Conservation (phyloP, 768 basidiomycete genomes). For the Amanita polypyramis region DNA sequence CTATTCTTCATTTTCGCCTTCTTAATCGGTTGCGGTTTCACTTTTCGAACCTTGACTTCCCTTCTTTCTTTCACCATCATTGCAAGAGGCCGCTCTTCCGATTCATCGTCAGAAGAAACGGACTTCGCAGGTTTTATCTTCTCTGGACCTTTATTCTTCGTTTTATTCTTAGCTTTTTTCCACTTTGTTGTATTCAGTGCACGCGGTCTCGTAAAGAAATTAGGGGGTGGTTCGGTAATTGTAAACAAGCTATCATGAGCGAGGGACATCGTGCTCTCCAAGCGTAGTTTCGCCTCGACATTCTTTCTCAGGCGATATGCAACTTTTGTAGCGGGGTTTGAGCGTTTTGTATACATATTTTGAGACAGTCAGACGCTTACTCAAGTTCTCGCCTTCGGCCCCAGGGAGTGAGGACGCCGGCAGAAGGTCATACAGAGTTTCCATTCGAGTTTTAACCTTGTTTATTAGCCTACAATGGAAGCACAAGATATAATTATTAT, state of each 20-base stretch:
- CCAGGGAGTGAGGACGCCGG: not conserved
- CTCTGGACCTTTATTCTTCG: not conserved
- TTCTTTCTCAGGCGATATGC: conserved; percentile 4
- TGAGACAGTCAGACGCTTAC: not conserved
- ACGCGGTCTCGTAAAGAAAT: not conserved
- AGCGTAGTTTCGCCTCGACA: not conserved
- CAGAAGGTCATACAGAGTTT: conserved; percentile 14
- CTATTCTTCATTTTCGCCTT: not conserved
- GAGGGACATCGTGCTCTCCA: not conserved
- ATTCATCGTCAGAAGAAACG: not conserved
- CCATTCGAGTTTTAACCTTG: conserved; percentile 20
- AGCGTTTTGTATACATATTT: not conserved
- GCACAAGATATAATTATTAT: conserved; percentile 8
- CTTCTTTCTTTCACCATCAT: not conserved
- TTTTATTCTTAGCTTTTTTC: not conserved
- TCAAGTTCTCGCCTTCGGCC: not conserved
- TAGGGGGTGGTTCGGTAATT: not conserved
- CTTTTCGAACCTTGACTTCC: no score
- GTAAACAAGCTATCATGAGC: conserved; percentile 5
- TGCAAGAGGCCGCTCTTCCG: not conserved
- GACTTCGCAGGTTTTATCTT: not conserved
- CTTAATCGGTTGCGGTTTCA: not conserved
- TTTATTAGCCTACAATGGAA: conserved; percentile 16
- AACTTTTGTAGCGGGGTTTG: not conserved
- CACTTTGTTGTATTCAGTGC: not conserved